These are phyloP conservation scores for Colletotrichum sp. DNA, from an alignment of 2,329 filamentous ascomycete species.

Conservation along the genomic window DNA sequence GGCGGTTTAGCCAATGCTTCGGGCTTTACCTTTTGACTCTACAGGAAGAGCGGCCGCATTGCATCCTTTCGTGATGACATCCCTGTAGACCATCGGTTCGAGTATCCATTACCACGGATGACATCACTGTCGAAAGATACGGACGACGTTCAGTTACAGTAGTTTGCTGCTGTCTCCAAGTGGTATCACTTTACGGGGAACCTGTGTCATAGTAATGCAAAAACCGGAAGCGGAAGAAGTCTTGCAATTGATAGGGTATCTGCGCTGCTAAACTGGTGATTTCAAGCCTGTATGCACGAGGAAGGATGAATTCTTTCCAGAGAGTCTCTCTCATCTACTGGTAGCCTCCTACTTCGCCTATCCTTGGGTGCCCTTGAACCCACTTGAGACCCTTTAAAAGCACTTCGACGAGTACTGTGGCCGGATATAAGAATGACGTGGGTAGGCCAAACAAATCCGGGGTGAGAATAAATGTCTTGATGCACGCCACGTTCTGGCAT, in stretches of 20 bases:
- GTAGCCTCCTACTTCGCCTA: background rate
- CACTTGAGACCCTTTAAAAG: background rate
- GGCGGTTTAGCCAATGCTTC: background rate
- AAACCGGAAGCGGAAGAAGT: background rate
- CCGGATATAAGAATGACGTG: background rate
- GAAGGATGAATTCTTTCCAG: background rate
- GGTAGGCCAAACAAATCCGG: background rate
- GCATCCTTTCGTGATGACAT: background rate
- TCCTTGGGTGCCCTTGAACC: background rate
- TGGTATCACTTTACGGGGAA: background rate
- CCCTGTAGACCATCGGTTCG: background rate
- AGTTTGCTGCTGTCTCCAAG: background rate
- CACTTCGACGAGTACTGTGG: background rate
- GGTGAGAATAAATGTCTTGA: background rate
- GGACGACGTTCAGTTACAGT: background rate
- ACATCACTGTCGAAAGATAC: background rate
- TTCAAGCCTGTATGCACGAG: background rate
- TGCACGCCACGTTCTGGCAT: background rate
- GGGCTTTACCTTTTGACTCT: background rate
- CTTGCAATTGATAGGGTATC: background rate
- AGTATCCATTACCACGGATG: background rate
- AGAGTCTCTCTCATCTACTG: background rate
- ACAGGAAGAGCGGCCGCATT: background rate
- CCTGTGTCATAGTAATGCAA: background rate
- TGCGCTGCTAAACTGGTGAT: background rate